phyloP scores from a whole-genome alignment of 2,329 filamentous ascomycete genomes.

The Cryphonectria naterciae region DNA sequence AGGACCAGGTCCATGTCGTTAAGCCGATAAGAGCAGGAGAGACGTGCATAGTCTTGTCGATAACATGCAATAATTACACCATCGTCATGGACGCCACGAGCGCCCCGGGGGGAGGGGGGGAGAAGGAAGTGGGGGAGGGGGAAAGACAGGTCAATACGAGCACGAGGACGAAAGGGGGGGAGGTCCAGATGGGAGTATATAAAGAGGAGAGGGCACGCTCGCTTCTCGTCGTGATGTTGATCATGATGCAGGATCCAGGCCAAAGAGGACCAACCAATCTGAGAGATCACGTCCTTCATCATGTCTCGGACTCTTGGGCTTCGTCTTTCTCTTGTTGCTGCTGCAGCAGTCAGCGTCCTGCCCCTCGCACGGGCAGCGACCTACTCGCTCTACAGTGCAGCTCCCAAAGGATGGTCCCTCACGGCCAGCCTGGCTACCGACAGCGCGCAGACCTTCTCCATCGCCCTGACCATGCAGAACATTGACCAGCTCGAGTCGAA shows the following conservation, averaged over 20 bases:
- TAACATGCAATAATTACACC: conserved; percentile 6
- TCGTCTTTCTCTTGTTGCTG: background rate
- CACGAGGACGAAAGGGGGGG: background rate
- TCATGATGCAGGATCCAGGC: background rate
- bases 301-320: conserved; percentile 10
- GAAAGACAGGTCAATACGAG: conserved; percentile 1
- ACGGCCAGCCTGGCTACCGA: background rate
- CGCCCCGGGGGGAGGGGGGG: no score
- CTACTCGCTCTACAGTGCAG: conserved; percentile 14
- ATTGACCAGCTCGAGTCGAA: conserved; percentile 30
- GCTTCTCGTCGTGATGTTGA: no score
- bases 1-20: background rate
- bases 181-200: background rate
- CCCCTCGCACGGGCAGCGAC: conserved; percentile 11
- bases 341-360: background rate
- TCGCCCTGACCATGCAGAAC: conserved; percentile 20
- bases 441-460: conserved; percentile 12
- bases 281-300: background rate
- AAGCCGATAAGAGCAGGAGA: conserved; percentile 6
- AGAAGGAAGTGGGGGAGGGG: no score
- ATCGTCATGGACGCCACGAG: background rate
- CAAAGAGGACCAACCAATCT: background rate
- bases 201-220: background rate
- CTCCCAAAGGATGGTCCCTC: conserved; percentile 13
- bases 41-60: background rate